A percentile compares a stretch with the other conserved stretches of the same genome.
Conservation (phyloP, 2,329 filamentous ascomycete genomes). For the Escovopsis weberi region DNA sequence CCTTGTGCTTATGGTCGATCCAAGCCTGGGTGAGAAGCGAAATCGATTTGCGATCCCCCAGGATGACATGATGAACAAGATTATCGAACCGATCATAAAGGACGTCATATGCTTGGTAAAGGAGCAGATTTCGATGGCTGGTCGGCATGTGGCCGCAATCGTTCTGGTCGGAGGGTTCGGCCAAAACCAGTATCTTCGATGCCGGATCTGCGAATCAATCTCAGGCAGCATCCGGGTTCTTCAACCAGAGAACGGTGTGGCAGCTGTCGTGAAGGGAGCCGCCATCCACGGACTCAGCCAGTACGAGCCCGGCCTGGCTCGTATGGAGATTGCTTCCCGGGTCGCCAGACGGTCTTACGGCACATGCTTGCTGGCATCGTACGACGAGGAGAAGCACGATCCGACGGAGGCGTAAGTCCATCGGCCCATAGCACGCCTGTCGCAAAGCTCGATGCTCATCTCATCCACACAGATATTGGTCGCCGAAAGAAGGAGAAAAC, state of each 20-base stretch:
- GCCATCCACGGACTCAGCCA: slow-evolving; percentile 26
- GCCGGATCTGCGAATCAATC: slow-evolving; percentile 23
- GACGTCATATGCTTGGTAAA: slow-evolving; percentile 27
- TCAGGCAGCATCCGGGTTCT: slow-evolving; percentile 25
- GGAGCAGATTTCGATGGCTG: slow-evolving; percentile 24
- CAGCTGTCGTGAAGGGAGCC: slow-evolving; percentile 35
- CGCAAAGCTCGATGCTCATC: slow-evolving; percentile 5
- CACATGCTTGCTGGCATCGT: slow-evolving; percentile 20
- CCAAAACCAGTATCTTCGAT: slow-evolving; percentile 28
- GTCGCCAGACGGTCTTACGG: slow-evolving; percentile 23
- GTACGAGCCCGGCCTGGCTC: slow-evolving; percentile 14
- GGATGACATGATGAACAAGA: slow-evolving; percentile 50
- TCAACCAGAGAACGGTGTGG: slow-evolving; percentile 34
- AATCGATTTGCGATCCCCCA: slow-evolving; percentile 22
- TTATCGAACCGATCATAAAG: slow-evolving; percentile 27
- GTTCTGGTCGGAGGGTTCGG: slow-evolving; percentile 36
- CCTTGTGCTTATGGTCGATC: slow-evolving; percentile 20
- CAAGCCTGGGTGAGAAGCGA: slow-evolving; percentile 18
- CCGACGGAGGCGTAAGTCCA: slow-evolving; percentile 20
- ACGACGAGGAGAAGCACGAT: slow-evolving; percentile 22
- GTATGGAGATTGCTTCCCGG: slow-evolving; percentile 19
- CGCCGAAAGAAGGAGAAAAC: slow-evolving; percentile 22
- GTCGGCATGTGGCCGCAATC: slow-evolving; percentile 21
- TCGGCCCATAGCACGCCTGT: too few species aligned
- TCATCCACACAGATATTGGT: slow-evolving; percentile 19